A percentile compares a stretch with the other conserved stretches of the same genome.
phyloP scores from a whole-genome alignment of 805 yeast genomes.

The Zygosaccharomyces bailii region DNA sequence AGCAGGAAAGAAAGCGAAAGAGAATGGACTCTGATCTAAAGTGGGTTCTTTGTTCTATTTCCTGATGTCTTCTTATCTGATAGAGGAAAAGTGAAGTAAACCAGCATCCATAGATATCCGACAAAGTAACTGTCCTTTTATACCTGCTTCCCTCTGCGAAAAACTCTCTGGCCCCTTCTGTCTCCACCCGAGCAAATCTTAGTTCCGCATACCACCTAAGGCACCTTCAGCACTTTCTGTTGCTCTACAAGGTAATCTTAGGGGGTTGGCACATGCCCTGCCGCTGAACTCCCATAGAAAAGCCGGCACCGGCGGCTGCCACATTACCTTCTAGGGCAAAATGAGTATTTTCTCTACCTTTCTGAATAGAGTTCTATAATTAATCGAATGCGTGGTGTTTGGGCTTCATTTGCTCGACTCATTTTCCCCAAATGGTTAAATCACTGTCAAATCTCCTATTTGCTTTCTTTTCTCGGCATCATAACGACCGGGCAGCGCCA shows the following conservation, averaged over 20 bases:
- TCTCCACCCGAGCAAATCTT: constrained; percentile 5
- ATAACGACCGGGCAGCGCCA: constrained; percentile 5
- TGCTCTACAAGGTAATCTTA: constrained; percentile 6
- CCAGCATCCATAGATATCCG: neutral
- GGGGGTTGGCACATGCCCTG: neutral
- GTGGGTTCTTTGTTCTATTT: neutral
- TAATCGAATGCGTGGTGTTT: constrained; percentile 4
- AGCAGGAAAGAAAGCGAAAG: neutral
- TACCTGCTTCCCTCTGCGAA: neutral
- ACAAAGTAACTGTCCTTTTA: neutral
- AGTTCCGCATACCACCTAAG: constrained; percentile 1
- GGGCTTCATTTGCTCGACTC: neutral
- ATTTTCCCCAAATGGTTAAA: constrained; percentile 4
- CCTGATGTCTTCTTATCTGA: neutral
- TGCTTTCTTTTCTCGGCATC: constrained; percentile 5
- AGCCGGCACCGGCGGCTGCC: constrained; percentile 1
- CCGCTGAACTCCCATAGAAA: constrained; percentile 7
- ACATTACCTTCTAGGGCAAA: constrained; percentile 4
- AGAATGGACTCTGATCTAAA: neutral
- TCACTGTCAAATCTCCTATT: constrained; percentile 1
- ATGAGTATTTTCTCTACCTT: neutral
- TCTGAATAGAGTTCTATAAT: constrained; percentile 6
- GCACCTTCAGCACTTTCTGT: neutral
- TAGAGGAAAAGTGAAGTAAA: neutral
- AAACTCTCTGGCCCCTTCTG: neutral